Evolutionary conservation across 768 basidiomycete genomes (phyloP), one percentile per base, ranked within the genome.

Genomic region (Candolleomyces eurysporus): DNA sequence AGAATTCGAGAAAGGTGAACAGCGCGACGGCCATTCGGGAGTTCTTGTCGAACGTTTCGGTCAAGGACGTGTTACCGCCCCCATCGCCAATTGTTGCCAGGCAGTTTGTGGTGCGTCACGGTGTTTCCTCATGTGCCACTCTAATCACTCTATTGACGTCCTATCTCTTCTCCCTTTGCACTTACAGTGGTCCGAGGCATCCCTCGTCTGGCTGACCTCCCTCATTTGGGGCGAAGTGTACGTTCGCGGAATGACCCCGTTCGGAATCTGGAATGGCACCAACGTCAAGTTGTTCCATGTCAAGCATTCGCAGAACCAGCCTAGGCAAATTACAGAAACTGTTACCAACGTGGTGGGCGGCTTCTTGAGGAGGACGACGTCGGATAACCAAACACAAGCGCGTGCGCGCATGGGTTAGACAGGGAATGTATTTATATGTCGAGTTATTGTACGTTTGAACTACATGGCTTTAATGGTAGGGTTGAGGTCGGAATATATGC

Each of bases 161-260:
- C n/a, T n/a, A n/a, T n/a, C n/a, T n/a, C n/a, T n/a, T n/a, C n/a
- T n/a, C n/a, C n/a, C n/a, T n/a, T n/a, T n/a, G n/a, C n/a, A n/a
- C n/a, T n/a, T n/a, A n/a, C n/a, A n/a, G n/a, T n/a, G 95, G 95
- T 91, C 94, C 13, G 91, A 95, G 65, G 89, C 92, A 1, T 95
- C 94, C 2, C 80, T 91, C 61, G 83, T 95, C 17, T 98, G 97
- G 96, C 80, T 96, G 42, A 92, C 94, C 4, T 94, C 92, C 0
- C 76, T 98, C 57, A 88, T 96, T 21, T 99, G 96, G 95, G 96
- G 97, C 45, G 93, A 96, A 70, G 84, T 96, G 19, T 99, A 96
- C 70, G 90, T 97, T 21, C 88, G 90, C 51, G 91, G 89, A 5
- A 91, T 96, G 86, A 85, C 88, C 1, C 90, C 91, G 1, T 78